Conservation (phyloP, 805 yeast genomes). For the Cyberlindnera euphorbiiphila region DNA sequence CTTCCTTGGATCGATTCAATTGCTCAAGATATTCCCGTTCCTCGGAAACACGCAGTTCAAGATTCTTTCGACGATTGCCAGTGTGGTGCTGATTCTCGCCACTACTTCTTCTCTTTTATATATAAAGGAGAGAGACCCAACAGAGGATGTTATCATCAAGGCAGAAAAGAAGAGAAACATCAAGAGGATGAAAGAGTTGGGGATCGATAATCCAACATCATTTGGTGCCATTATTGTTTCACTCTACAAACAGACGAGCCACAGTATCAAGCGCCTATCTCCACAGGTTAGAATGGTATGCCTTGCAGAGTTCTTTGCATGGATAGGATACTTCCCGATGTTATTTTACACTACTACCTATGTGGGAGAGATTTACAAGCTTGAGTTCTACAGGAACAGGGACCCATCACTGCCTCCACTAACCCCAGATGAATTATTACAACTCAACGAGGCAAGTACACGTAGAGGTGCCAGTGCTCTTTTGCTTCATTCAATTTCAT, state of each 20-base stretch:
- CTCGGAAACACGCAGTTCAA: conserved; percentile 50
- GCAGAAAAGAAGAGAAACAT: conserved; percentile 35
- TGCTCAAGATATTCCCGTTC: conserved; percentile 34
- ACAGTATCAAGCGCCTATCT: conserved; percentile 40
- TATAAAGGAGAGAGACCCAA: conserved; percentile 49
- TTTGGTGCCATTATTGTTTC: conserved; percentile 19
- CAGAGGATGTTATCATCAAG: conserved; percentile 36
- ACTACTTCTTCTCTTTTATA: conserved; percentile 29
- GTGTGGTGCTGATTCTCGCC: conserved; percentile 37
- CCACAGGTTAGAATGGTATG: conserved; percentile 50
- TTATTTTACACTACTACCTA: conserved; percentile 61
- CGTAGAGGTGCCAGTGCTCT: conserved; percentile 51
- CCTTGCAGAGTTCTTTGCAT: conserved; percentile 56
- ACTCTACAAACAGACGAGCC: conserved; percentile 32
- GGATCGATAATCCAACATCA: conserved; percentile 31
- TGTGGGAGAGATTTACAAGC: conserved; percentile 54
- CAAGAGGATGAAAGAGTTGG: conserved; percentile 32
- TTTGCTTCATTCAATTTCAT: conserved; percentile 44
- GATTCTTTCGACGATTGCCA: conserved; percentile 41
- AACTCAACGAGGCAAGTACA: conserved; percentile 43
- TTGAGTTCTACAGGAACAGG: conserved; percentile 33
- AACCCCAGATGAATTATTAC: conserved; percentile 34
- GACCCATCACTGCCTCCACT: conserved; percentile 34
- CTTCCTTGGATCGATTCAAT: conserved; percentile 45
- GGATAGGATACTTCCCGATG: conserved; percentile 69